These are phyloP conservation scores for Raphanus raphanistrum DNA, from an alignment of 345 rosid genomes.

Conservation along the genomic window DNA sequence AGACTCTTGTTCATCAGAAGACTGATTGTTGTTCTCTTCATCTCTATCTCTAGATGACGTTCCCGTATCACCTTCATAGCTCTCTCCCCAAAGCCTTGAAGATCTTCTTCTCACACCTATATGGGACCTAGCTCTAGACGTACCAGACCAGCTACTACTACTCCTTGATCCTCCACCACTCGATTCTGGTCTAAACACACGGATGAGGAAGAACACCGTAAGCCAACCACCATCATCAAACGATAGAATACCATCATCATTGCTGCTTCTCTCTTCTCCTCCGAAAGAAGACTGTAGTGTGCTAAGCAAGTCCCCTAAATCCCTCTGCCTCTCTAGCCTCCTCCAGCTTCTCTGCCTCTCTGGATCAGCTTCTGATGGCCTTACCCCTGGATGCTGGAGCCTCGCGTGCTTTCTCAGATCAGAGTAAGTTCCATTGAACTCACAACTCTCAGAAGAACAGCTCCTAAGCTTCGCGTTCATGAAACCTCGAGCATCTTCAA, in stretches of 20 bases:
- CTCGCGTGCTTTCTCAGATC: conserved; percentile 96
- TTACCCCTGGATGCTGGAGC: conserved; percentile 71
- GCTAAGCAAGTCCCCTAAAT: conserved; percentile 90
- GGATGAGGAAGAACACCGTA: conserved; percentile 79
- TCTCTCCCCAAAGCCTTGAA: conserved; percentile 81
- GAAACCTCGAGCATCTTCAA: conserved; percentile 67
- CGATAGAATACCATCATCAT: conserved; percentile 51
- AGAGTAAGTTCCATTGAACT: conserved; percentile 67
- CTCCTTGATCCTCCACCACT: conserved; percentile 54
- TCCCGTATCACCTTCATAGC: conserved; percentile 64
- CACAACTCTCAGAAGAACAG: conserved; percentile 86
- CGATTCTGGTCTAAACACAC: conserved; percentile 75
- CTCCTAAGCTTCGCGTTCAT: conserved; percentile 86
- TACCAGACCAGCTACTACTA: conserved; percentile 76
- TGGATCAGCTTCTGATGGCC: conserved; percentile 90
- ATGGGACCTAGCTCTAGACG: conserved; percentile 70
- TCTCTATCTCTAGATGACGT: conserved; percentile 76
- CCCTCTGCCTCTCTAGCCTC: conserved; percentile 94
- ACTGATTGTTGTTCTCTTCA: conserved; percentile 46
- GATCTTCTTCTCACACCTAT: conserved; percentile 66
- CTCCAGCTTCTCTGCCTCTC: conserved; percentile 94
- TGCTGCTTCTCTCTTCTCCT: conserved; percentile 73
- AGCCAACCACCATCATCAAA: conserved; percentile 79
- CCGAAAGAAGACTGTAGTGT: conserved; percentile 84
- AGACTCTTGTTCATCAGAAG: conserved; percentile 40